Conservation (phyloP, 176 grass and related monocot genomes). For the Coix lacrymajobi region DNA sequence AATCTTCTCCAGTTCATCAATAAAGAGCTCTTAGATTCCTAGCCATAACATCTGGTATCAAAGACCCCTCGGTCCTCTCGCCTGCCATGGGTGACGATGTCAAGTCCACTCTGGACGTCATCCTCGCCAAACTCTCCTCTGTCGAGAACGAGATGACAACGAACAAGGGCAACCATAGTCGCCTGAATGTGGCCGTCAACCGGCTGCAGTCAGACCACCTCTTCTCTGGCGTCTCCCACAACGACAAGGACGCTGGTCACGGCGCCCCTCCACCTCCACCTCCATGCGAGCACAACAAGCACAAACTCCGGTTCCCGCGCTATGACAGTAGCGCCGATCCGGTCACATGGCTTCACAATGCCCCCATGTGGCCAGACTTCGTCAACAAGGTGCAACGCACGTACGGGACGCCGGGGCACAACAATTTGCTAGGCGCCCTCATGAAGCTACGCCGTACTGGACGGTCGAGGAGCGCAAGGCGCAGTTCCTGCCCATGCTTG, state of each 20-base stretch:
- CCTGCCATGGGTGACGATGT: no score
- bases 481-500: neutral
- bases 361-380: neutral
- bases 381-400: neutral
- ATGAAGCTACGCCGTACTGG: rapidly evolving
- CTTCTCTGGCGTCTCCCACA: no score
- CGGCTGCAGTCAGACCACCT: neutral
- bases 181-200: neutral
- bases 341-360: neutral
- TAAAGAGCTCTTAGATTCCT: no score
- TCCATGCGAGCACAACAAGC: neutral
- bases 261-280: neutral
- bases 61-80: no score
- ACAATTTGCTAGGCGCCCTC: neutral
- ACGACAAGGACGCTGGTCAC: neutral
- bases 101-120: no score
- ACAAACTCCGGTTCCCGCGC: neutral
- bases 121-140: no score
- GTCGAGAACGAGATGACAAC: no score
- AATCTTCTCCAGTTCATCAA: no score
- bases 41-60: no score
- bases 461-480: neutral
- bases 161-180: neutral
- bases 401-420: neutral
- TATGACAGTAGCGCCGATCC: neutral